These are phyloP conservation scores for Trichoderma sp. DNA, from an alignment of 2,329 filamentous ascomycete genomes.

Conservation along the genomic window DNA sequence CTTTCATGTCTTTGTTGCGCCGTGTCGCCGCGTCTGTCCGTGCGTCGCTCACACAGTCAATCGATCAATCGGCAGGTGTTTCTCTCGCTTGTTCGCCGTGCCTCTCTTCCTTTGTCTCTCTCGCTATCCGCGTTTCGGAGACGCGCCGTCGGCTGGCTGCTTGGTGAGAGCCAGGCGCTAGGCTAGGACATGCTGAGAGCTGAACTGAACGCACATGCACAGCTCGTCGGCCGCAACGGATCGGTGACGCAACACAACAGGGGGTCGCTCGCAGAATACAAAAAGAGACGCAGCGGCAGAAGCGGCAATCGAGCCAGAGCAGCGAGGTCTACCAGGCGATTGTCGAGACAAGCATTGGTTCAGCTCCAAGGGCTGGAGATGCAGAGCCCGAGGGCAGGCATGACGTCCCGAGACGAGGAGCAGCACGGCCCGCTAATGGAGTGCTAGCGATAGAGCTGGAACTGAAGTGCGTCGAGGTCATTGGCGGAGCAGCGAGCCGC, in stretches of 20 bases:
- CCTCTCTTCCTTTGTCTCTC: background rate
- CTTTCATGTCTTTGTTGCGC: conserved; percentile 31
- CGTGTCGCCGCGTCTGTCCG: background rate
- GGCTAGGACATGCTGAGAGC: conserved; percentile 7
- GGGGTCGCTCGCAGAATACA: background rate
- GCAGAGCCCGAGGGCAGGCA: background rate
- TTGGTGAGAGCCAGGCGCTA: conserved; percentile 14
- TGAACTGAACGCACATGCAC: background rate
- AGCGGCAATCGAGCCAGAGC: background rate
- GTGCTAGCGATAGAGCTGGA: background rate
- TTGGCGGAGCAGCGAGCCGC: conserved; percentile 16
- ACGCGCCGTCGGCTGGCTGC: conserved; percentile 11
- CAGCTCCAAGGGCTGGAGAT: background rate
- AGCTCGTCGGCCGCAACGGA: conserved; percentile 1
- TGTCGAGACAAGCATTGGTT: background rate
- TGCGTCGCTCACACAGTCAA: background rate
- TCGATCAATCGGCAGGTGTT: background rate
- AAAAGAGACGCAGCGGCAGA: background rate
- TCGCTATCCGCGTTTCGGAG: background rate
- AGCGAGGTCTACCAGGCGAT: background rate
- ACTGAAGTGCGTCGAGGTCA: background rate
- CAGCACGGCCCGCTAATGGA: conserved; percentile 2
- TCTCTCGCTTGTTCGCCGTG: background rate
- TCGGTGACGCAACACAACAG: background rate
- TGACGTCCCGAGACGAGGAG: conserved; percentile 21